Percentiles rank a stretch among this genome's conserved stretches.
These are phyloP conservation scores for Termitomyces sp. DNA, from an alignment of 768 basidiomycete genomes.

Conservation along the genomic window DNA sequence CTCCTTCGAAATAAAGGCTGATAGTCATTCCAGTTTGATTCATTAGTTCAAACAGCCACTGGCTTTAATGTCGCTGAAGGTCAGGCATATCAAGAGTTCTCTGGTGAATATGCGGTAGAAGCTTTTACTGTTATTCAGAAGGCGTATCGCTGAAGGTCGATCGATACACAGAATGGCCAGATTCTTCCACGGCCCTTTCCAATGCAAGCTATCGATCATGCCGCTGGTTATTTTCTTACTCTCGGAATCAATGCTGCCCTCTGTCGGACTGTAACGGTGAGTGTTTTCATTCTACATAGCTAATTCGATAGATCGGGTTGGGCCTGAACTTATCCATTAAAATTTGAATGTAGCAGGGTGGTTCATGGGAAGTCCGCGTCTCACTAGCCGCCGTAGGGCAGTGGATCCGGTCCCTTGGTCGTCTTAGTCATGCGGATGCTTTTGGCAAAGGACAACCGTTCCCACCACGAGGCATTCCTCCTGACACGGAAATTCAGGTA, in stretches of 20 bases:
- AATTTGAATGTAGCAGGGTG: conserved; percentile 55
- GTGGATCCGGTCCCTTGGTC: conserved; percentile 56
- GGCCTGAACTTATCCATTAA: background rate
- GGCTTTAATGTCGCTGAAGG: conserved; percentile 63
- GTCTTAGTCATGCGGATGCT: conserved; percentile 32
- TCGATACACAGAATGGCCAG: too few species aligned
- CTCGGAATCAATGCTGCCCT: conserved; percentile 58
- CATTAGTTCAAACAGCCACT: conserved; percentile 58
- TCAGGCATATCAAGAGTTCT: conserved; percentile 34
- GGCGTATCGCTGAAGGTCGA: too few species aligned
- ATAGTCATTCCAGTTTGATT: conserved; percentile 48
- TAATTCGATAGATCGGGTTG: background rate
- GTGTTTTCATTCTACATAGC: conserved; percentile 8
- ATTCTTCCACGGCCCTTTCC: conserved; percentile 27
- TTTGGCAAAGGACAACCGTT: conserved; percentile 39
- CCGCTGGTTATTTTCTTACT: conserved; percentile 54
- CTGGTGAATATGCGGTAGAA: conserved; percentile 4
- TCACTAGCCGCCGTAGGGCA: conserved; percentile 54
- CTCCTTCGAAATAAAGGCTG: background rate
- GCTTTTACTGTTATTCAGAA: too few species aligned
- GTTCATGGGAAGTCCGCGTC: conserved; percentile 57
- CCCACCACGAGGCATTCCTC: conserved; percentile 30
- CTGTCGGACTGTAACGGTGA: conserved; percentile 46
- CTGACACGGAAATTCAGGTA: conserved; percentile 32
- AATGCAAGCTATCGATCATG: conserved; percentile 58